Evolutionary conservation across 495 filamentous ascomycete genomes (phyloP).

Genomic region (Tuber magnatum): DNA sequence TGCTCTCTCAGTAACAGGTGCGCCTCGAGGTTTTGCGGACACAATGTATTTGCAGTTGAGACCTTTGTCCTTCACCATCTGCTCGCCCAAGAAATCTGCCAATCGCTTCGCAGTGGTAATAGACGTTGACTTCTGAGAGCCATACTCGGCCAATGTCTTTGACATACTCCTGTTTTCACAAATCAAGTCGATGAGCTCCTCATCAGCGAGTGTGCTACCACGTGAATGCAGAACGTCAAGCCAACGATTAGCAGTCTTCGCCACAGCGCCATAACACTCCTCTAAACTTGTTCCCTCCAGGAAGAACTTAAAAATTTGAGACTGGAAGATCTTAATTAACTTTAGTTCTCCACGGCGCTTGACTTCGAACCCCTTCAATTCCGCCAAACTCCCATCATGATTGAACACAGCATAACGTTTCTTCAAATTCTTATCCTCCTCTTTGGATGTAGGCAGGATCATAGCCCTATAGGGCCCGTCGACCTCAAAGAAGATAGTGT

Average conservation of each 20-base stretch:
- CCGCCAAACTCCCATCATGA: slow-evolving; percentile 90
- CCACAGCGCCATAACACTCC: slow-evolving; percentile 86
- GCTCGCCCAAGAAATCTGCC: slow-evolving; percentile 91
- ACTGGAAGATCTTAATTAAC: slow-evolving; percentile 99
- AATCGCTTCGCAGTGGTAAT: slow-evolving; percentile 96
- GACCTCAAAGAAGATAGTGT: slow-evolving; percentile 99
- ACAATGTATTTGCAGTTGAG: slow-evolving; percentile 99
- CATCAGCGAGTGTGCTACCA: slow-evolving; percentile 81
- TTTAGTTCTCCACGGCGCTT: slow-evolving; percentile 97
- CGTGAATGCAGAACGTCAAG: slow-evolving; percentile 84
- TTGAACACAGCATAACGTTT: slow-evolving; percentile 99
- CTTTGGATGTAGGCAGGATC: slow-evolving; percentile 94
- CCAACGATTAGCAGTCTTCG: slow-evolving; percentile 93
- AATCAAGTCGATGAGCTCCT: slow-evolving; percentile 97
- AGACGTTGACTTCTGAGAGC: slow-evolving; percentile 87
- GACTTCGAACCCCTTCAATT: slow-evolving; percentile 95
- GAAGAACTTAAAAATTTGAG: slow-evolving; percentile 99
- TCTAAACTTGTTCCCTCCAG: slow-evolving; percentile 75
- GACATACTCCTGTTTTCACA: slow-evolving; percentile 97
- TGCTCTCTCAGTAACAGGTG: slow-evolving; percentile 89
- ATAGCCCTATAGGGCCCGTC: slow-evolving; percentile 96
- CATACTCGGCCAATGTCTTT: slow-evolving; percentile 94
- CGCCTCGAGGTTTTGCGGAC: slow-evolving; percentile 72
- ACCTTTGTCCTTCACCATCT: slow-evolving; percentile 98
- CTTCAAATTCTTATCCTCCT: slow-evolving; percentile 99